These are phyloP conservation scores for Mrakia gelida DNA, from an alignment of 768 basidiomycete genomes.

Conservation along the genomic window DNA sequence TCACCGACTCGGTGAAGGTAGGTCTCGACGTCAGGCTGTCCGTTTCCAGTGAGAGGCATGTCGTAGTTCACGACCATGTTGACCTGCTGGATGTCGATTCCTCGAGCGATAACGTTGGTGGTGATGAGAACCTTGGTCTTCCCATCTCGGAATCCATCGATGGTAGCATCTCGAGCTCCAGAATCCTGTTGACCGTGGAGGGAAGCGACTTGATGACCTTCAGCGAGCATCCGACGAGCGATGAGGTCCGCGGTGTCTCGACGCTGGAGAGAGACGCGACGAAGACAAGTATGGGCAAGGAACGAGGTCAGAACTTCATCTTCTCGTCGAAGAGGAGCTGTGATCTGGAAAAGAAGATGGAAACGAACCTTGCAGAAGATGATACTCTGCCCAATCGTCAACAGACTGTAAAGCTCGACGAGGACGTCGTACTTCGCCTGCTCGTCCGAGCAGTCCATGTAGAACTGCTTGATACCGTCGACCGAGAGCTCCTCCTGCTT, in stretches of 20 bases:
- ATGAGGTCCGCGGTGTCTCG: slow-evolving; percentile 88
- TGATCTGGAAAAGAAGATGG: not conserved
- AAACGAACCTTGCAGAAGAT: slow-evolving; percentile 85
- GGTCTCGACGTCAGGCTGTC: slow-evolving; percentile 82
- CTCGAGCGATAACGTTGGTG: slow-evolving; percentile 96
- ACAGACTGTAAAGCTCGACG: slow-evolving; percentile 76
- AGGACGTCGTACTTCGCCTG: slow-evolving; percentile 94
- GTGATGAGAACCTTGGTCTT: slow-evolving; percentile 96
- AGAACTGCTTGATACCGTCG: slow-evolving; percentile 92
- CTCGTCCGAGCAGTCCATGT: slow-evolving; percentile 90
- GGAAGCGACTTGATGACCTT: slow-evolving; percentile 94
- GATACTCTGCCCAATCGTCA: slow-evolving; percentile 96
- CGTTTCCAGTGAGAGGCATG: slow-evolving; percentile 63
- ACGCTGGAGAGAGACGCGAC: not conserved
- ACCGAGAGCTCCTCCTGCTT: slow-evolving; percentile 90
- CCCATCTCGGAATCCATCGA: slow-evolving; percentile 93
- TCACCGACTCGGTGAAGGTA: slow-evolving; percentile 95
- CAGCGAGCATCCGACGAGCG: slow-evolving; percentile 77
- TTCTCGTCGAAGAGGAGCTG: not conserved
- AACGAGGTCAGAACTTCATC: not conserved
- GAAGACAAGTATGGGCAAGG: not conserved
- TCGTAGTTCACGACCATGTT: slow-evolving; percentile 99
- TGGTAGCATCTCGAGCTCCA: slow-evolving; percentile 79
- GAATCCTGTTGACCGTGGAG: slow-evolving; percentile 92
- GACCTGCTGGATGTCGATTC: slow-evolving; percentile 97